Conservation (phyloP, 805 yeast species). For the Wickerhamomyces xylosicus region DNA sequence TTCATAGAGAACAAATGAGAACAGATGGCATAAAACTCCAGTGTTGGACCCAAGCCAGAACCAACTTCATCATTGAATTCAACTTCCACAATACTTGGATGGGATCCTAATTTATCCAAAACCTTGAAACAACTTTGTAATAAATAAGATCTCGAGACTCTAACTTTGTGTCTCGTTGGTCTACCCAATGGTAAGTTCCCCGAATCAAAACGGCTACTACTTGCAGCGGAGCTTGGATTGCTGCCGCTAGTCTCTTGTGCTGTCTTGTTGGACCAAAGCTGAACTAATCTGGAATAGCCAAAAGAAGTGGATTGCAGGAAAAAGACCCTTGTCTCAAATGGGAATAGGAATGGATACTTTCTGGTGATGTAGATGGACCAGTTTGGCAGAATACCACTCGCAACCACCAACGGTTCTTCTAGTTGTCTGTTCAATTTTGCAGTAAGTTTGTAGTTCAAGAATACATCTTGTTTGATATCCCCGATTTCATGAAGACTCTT, state of each 20-base stretch:
- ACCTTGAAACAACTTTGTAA: constrained; percentile 74
- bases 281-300: constrained; percentile 78
- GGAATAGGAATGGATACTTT: constrained; percentile 72
- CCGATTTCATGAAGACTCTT: constrained; percentile 27
- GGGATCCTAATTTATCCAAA: constrained; percentile 61
- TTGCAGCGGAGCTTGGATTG: constrained; percentile 7
- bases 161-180: constrained; percentile 66
- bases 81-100: constrained; percentile 77
- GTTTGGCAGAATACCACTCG: constrained; percentile 74
- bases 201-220: not conserved
- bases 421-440: constrained; percentile 81
- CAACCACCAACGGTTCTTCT: constrained; percentile 82
- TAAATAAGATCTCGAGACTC: constrained; percentile 61
- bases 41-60: constrained; percentile 93
- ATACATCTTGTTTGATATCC: constrained; percentile 18
- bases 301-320: constrained; percentile 83
- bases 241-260: constrained; percentile 17
- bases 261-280: constrained; percentile 55
- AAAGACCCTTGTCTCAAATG: constrained; percentile 67
- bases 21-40: constrained; percentile 80
- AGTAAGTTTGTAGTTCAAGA: constrained; percentile 70
- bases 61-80: constrained; percentile 89
- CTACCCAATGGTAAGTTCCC: constrained; percentile 44
- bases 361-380: constrained; percentile 76
- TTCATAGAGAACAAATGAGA: constrained; percentile 62